A percentile compares a stretch with the other conserved stretches of the same genome.
Conservation (phyloP, 495 filamentous ascomycete species). For the Aspergillus affinis region DNA sequence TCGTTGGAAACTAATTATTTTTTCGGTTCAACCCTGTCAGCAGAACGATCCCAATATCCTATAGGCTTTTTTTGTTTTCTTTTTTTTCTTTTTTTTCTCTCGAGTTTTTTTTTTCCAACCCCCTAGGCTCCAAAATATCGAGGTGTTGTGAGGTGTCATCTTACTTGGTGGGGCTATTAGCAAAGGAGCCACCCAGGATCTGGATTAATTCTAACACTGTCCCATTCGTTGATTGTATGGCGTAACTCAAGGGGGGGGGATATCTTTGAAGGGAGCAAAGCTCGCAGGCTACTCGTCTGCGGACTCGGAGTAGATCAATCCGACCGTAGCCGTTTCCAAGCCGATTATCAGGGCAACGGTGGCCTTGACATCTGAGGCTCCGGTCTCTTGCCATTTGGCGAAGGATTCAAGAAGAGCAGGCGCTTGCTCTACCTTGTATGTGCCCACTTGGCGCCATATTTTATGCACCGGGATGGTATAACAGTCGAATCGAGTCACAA, state of each 20-base stretch:
- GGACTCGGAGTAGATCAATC: constrained; percentile 2
- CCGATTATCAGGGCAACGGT: neutral
- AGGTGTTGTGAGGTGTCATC: neutral
- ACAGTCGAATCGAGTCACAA: neutral
- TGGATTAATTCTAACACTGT: neutral
- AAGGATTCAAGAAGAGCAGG: neutral
- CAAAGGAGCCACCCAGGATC: neutral
- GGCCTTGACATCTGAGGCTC: neutral
- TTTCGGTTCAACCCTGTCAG: neutral
- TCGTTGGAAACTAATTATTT: neutral
- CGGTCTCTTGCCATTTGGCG: neutral
- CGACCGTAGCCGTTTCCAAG: neutral
- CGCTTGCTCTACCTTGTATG: neutral
- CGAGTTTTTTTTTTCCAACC: neutral
- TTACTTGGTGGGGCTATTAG: neutral
- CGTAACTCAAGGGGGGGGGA: neutral
- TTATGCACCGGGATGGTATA: neutral
- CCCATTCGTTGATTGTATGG: neutral
- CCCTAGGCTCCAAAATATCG: neutral
- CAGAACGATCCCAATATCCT: neutral
- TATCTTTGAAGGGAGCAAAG: neutral
- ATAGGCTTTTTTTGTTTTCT: neutral
- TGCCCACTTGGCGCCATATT: neutral
- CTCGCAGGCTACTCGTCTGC: neutral
- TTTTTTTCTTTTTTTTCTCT: neutral